Percentiles rank a stretch among this genome's conserved stretches.
These are phyloP conservation scores for Magnaporthiopsis rhizophila DNA, from an alignment of 2,329 filamentous ascomycete genomes.

Conservation along the genomic window DNA sequence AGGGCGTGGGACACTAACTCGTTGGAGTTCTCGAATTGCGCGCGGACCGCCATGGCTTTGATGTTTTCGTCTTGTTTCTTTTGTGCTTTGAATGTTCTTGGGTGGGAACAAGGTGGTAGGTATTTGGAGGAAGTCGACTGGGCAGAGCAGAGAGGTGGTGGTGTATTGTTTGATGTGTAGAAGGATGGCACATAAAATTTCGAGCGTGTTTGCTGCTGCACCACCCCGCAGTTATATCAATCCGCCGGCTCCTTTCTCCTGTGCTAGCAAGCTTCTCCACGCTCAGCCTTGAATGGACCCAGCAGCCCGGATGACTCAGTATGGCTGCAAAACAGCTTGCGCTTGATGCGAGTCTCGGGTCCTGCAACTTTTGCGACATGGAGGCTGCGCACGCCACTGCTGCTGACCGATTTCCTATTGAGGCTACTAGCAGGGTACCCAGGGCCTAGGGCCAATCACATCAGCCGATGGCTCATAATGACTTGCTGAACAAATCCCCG, in stretches of 20 bases:
- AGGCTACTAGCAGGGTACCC: background rate
- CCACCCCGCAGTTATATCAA: background rate
- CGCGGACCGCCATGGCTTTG: slow-evolving; percentile 55
- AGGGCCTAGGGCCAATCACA: background rate
- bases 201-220: background rate
- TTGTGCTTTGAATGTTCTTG: background rate
- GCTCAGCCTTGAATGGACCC: background rate
- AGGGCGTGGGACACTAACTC: slow-evolving; percentile 52
- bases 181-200: background rate
- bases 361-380: background rate
- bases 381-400: background rate
- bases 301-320: background rate
- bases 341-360: background rate
- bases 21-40: slow-evolving; percentile 84
- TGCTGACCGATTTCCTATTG: background rate
- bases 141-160: background rate
- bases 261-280: too few species aligned
- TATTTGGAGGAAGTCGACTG: background rate
- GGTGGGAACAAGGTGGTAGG: background rate
- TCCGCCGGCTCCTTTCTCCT: background rate
- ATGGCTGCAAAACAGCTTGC: background rate
- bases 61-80: background rate
- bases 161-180: background rate
- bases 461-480: background rate
- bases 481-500: background rate